Evolutionary conservation across 805 yeast species (phyloP), one percentile per base, ranked within the genome.

Genomic region (Kluyveromyces dobzhanskii): DNA sequence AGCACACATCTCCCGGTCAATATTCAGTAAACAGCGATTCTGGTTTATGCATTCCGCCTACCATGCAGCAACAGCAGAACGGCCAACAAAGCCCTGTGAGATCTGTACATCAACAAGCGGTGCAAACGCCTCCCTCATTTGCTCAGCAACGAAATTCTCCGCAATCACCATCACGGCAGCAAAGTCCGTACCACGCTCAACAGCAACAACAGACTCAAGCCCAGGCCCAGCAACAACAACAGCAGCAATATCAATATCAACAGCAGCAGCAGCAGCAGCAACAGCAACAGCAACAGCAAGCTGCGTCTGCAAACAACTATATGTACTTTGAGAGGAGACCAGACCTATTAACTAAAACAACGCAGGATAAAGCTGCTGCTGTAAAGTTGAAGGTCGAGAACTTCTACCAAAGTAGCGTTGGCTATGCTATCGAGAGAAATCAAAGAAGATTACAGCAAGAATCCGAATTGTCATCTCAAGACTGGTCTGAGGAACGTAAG

Each of bases 361-460:
- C 92, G 0, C 94, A 83, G 51, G 95, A 87, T 51, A 78, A 77
- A 50, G 86, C 95, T 0, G 78, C 94, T 0, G 85, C 90, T 2
- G 78, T 85, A 32, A 86, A 85, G 59, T 68, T 87, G 44, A 79
- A 80, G 48, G 66, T 87, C 35, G 95, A 87, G 56, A 85, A 85
- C 54, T 85, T 76, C 56, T 87, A 86, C 62, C 85, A 85, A 47
- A 76, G 84, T 58, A 78, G 88, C 13, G 94, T 88, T 21, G 75
- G 76, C 39, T 94, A 87, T 58, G 97, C 98, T 0, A 87, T 92
- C 44, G 98, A 92, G 61, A 71, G 98, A 48, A 92, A 90, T 58
- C 96, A 88, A 61, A 77, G 97, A 62, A 72, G 97, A 30, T 75
- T 87, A 29, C 86, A 82, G 50, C 70, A 87, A 46, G 98, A 85